Percentiles rank a stretch among this genome's conserved stretches.
Conservation (phyloP, 2,329 filamentous ascomycete species). For the Fonsecaea nubica region DNA sequence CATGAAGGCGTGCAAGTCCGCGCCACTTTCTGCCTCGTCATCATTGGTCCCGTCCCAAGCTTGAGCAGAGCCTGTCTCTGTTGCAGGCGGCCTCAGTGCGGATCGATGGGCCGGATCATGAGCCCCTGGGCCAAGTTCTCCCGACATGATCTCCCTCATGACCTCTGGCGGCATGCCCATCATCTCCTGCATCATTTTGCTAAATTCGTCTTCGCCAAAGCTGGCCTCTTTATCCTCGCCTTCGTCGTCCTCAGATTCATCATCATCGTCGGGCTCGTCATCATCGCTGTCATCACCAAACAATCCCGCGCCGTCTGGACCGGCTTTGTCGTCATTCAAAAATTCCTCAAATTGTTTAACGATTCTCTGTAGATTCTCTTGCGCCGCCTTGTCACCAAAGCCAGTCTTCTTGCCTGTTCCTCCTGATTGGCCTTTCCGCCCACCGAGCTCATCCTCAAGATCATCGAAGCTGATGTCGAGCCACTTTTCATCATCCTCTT, state of each 20-base stretch:
- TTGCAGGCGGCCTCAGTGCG: constrained; percentile 20
- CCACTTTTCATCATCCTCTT: constrained; percentile 88
- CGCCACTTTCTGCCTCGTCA: constrained; percentile 51
- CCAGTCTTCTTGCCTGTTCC: constrained; percentile 37
- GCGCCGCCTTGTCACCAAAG: constrained; percentile 55
- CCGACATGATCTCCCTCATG: constrained; percentile 41
- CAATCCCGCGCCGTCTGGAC: constrained; percentile 76
- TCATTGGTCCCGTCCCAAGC: constrained; percentile 45
- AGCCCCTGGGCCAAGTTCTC: constrained; percentile 36
- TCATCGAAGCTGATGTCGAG: constrained; percentile 89
- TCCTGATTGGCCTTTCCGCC: constrained; percentile 50
- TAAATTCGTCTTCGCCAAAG: constrained; percentile 85
- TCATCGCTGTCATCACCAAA: constrained; percentile 67
- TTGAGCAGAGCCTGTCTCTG: constrained; percentile 20
- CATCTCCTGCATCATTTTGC: constrained; percentile 88
- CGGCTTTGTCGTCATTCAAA: constrained; percentile 82
- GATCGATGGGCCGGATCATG: constrained; percentile 30
- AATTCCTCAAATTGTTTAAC: constrained; percentile 94
- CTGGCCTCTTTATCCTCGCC: constrained; percentile 76
- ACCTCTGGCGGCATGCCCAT: constrained; percentile 69
- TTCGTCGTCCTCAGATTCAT: constrained; percentile 62
- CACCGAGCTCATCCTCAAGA: constrained; percentile 79
- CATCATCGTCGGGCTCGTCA: constrained; percentile 58
- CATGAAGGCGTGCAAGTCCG: constrained; percentile 57
- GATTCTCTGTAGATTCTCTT: constrained; percentile 78